Conservation (phyloP, 2,329 filamentous ascomycete genomes). For the Arthrobotrys entomopaga region DNA sequence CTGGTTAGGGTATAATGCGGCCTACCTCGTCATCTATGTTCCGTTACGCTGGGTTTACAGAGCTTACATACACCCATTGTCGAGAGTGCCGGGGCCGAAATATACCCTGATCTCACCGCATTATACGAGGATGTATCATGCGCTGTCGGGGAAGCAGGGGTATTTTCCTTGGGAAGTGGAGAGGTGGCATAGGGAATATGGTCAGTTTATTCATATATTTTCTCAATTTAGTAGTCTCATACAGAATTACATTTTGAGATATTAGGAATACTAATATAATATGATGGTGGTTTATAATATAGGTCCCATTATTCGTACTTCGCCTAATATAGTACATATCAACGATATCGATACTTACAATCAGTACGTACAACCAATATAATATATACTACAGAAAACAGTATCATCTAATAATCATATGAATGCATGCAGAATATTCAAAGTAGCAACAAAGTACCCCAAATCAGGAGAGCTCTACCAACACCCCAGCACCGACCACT, state of each 20-base stretch:
- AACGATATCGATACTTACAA: conserved; percentile 59
- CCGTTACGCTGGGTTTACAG: conserved; percentile 57
- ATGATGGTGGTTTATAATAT: not conserved
- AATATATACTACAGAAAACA: not conserved
- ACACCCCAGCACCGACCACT: conserved; percentile 34
- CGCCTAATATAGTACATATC: conserved; percentile 60
- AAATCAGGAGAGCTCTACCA: conserved; percentile 36
- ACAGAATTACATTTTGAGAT: not conserved
- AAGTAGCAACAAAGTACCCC: conserved; percentile 44
- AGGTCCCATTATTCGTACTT: conserved; percentile 63
- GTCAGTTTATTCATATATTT: conserved; percentile 16
- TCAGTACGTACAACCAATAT: conserved; percentile 25
- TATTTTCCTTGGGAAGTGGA: conserved; percentile 1
- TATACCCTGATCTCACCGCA: conserved; percentile 60
- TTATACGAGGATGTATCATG: conserved; percentile 57
- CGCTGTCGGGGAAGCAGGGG: not conserved
- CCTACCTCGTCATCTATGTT: conserved; percentile 11
- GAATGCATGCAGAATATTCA: conserved; percentile 34
- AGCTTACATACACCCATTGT: conserved; percentile 60
- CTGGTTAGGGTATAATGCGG: conserved; percentile 3
- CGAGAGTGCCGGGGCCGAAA: conserved; percentile 60
- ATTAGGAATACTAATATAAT: not conserved
- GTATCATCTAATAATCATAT: not conserved
- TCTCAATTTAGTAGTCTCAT: not conserved
- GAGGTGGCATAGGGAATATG: conserved; percentile 32